Percentiles rank a stretch among this genome's conserved stretches.
These are phyloP conservation scores for Cicer judaicum DNA, from an alignment of 306 rosid genomes.

Conservation along the genomic window DNA sequence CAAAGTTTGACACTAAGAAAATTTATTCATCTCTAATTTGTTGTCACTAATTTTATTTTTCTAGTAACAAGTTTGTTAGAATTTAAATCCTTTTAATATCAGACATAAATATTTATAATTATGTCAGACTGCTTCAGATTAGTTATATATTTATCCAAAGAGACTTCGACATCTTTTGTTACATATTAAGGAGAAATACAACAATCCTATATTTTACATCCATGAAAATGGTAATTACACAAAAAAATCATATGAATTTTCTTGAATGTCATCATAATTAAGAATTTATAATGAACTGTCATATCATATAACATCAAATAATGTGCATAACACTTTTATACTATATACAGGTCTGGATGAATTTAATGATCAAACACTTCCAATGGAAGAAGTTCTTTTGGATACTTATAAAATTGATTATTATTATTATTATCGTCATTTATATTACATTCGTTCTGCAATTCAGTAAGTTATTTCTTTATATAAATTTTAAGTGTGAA, in stretches of 20 bases:
- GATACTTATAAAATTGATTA: slow-evolving; percentile 61
- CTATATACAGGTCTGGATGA: slow-evolving; percentile 54
- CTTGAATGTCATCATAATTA: too few species aligned
- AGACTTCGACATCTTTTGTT: slow-evolving; percentile 30
- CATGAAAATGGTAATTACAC: slow-evolving; percentile 59
- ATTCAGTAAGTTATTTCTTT: slow-evolving; percentile 46
- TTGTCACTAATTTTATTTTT: too few species aligned
- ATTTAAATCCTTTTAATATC: background rate
- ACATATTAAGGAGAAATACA: slow-evolving; percentile 10
- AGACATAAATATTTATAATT: background rate
- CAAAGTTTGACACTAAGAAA: background rate
- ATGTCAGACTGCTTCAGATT: slow-evolving; percentile 53
- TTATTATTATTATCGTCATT: slow-evolving; percentile 41
- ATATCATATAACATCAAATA: background rate
- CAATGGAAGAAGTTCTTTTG: slow-evolving; percentile 45
- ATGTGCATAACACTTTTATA: background rate
- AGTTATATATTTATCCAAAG: slow-evolving; percentile 40
- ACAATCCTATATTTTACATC: slow-evolving; percentile 47
- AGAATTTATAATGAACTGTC: background rate
- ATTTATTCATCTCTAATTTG: background rate
- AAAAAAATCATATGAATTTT: background rate
- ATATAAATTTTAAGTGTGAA: too few species aligned
- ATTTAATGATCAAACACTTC: slow-evolving; percentile 44
- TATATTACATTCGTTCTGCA: slow-evolving; percentile 50
- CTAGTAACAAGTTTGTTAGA: too few species aligned